Percentiles rank a stretch among this genome's conserved stretches.
These are phyloP conservation scores for Colletotrichum lindemuthianum DNA, from an alignment of 2,329 filamentous ascomycete genomes.

Conservation along the genomic window DNA sequence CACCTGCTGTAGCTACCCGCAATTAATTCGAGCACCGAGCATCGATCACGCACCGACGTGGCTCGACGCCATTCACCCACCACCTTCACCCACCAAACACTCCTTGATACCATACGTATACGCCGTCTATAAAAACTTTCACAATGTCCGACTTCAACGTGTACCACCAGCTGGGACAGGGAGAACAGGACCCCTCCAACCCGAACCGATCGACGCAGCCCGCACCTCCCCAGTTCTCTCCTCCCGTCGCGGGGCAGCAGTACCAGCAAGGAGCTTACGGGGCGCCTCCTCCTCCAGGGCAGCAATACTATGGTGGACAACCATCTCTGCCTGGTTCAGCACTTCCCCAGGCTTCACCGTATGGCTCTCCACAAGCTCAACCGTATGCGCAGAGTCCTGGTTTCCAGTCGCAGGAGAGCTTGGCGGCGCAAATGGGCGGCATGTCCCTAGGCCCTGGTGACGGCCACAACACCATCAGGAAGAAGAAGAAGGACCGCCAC, in stretches of 20 bases:
- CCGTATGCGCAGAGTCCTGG: constrained; percentile 46
- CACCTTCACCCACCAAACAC: constrained; percentile 13
- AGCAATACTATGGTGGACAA: constrained; percentile 53
- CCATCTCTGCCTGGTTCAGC: constrained; percentile 43
- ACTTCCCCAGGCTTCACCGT: constrained; percentile 44
- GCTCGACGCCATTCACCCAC: neutral
- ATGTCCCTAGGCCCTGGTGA: constrained; percentile 70
- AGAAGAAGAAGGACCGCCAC: constrained; percentile 94
- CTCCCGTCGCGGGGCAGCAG: constrained; percentile 62
- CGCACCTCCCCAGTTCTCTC: constrained; percentile 65
- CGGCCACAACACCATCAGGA: constrained; percentile 63
- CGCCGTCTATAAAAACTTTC: constrained; percentile 26
- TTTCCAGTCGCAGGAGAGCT: constrained; percentile 55
- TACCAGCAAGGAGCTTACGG: constrained; percentile 61
- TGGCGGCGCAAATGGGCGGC: constrained; percentile 80
- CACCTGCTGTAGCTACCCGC: constrained; percentile 25
- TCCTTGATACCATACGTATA: neutral
- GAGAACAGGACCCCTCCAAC: constrained; percentile 66
- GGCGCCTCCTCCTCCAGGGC: constrained; percentile 47
- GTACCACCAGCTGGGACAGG: constrained; percentile 67
- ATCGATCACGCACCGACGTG: neutral
- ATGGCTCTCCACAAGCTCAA: constrained; percentile 41
- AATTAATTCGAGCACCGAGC: constrained; percentile 16
- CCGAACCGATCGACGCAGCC: constrained; percentile 61
- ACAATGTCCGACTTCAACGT: constrained; percentile 65